These are phyloP conservation scores for Fragilaria crotonensis DNA, from an alignment of 108 stramenopile species.

Conservation along the genomic window DNA sequence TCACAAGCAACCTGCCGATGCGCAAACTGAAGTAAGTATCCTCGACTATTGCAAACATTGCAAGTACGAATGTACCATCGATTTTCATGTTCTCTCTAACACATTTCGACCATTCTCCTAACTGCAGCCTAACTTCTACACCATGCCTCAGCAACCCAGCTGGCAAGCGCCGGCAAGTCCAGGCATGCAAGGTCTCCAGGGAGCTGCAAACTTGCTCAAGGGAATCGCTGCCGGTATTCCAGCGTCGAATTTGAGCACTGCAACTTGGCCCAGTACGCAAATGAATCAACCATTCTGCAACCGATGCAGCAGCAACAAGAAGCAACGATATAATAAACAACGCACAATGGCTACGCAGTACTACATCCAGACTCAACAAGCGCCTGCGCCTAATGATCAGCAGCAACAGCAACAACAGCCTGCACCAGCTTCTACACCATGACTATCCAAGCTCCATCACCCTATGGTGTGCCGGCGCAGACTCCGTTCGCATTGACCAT, in stretches of 20 bases:
- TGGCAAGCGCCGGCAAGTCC: slow-evolving; percentile 1
- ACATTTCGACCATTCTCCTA: background rate
- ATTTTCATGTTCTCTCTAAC: background rate
- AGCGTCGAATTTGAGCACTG: background rate
- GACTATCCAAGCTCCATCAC: background rate
- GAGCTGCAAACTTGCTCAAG: slow-evolving; percentile 40
- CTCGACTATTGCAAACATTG: background rate
- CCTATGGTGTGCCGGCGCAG: background rate
- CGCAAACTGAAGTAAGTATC: slow-evolving; percentile 31
- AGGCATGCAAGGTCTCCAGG: slow-evolving; percentile 25
- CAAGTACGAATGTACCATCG: no score
- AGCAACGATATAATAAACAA: background rate
- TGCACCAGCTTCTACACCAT: background rate
- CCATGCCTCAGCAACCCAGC: slow-evolving; percentile 8
- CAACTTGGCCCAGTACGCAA: background rate
- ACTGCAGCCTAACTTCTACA: slow-evolving; percentile 9
- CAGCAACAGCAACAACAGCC: background rate
- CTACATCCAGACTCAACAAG: background rate
- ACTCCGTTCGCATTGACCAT: background rate
- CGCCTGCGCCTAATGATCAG: background rate
- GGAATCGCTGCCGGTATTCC: slow-evolving; percentile 22
- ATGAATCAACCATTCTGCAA: background rate
- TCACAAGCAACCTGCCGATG: slow-evolving; percentile 83
- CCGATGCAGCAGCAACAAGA: background rate
- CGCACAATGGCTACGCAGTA: background rate